These are phyloP conservation scores for Colletotrichum sidae DNA, from an alignment of 2,329 filamentous ascomycete species.

Conservation along the genomic window DNA sequence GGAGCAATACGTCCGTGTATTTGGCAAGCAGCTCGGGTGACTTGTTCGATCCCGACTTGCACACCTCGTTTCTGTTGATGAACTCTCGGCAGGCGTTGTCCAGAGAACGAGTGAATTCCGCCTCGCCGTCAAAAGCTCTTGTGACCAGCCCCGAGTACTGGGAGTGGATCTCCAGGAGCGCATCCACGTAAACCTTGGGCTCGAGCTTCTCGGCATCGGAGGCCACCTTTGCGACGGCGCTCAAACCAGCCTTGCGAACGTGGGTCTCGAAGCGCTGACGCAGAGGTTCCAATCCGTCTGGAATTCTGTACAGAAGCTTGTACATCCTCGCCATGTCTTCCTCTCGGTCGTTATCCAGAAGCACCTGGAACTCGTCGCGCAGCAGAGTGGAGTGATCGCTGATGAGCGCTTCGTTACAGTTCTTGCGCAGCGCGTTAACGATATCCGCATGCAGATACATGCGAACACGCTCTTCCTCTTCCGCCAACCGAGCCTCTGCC, in stretches of 20 bases:
- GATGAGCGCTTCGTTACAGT: conserved; percentile 90
- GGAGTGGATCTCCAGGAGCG: conserved; percentile 91
- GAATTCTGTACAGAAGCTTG: conserved; percentile 86
- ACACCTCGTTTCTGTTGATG: conserved; percentile 97
- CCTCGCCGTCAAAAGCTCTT: conserved; percentile 92
- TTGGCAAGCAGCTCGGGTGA: conserved; percentile 95
- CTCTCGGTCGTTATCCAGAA: conserved; percentile 93
- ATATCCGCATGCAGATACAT: conserved; percentile 95
- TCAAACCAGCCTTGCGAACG: conserved; percentile 88
- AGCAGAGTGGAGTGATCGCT: conserved; percentile 87
- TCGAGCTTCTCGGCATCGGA: conserved; percentile 88
- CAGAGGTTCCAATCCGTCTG: conserved; percentile 90
- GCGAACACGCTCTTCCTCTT: conserved; percentile 93
- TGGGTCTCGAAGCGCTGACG: conserved; percentile 90
- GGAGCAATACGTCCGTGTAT: conserved; percentile 91
- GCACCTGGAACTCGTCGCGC: conserved; percentile 93
- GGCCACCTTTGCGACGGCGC: conserved; percentile 91
- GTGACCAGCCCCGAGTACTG: conserved; percentile 94
- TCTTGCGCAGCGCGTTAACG: conserved; percentile 82
- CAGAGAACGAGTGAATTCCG: conserved; percentile 94
- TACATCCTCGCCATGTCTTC: conserved; percentile 99
- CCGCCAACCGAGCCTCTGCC: conserved; percentile 86
- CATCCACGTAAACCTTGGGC: conserved; percentile 96
- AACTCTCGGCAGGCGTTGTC: conserved; percentile 99
- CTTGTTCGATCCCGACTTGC: conserved; percentile 91